A percentile compares a stretch with the other conserved stretches of the same genome.
phyloP scores from a whole-genome alignment of 2,329 filamentous ascomycete species.

The Talaromyces pinophilus region DNA sequence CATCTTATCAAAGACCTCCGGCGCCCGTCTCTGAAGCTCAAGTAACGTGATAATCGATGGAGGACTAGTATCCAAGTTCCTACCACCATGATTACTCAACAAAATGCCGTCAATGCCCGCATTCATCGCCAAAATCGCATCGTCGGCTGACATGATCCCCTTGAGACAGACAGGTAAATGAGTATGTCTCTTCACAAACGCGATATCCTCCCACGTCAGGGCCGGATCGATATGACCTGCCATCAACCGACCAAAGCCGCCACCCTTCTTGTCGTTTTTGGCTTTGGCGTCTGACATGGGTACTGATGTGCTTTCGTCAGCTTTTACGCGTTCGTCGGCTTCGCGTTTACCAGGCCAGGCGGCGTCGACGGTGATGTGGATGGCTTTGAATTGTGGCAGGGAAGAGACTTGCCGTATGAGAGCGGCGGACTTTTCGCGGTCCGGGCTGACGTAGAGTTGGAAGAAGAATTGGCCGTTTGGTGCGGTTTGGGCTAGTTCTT shows the following conservation, averaged over 20 bases:
- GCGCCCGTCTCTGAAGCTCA: constrained; percentile 54
- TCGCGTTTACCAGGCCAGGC: constrained; percentile 59
- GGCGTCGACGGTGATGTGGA: constrained; percentile 59
- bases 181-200: constrained; percentile 53
- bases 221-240: constrained; percentile 55
- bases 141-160: constrained; percentile 58
- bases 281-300: constrained; percentile 48
- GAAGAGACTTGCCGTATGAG: constrained; percentile 48
- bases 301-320: constrained; percentile 46
- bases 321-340: constrained; percentile 57
- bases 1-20: constrained; percentile 52
- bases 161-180: constrained; percentile 59
- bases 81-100: constrained; percentile 61
- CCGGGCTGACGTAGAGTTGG: constrained; percentile 58
- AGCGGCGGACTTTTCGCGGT: constrained; percentile 52
- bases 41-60: constrained; percentile 55
- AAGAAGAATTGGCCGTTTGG: constrained; percentile 52
- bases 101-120: constrained; percentile 57
- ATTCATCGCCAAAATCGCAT: constrained; percentile 54
- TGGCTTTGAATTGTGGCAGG: constrained; percentile 47
- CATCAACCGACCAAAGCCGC: constrained; percentile 56
- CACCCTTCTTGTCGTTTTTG: constrained; percentile 55
- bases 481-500: constrained; percentile 54
- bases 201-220: constrained; percentile 56
- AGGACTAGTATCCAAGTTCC: constrained; percentile 55